phyloP scores from a whole-genome alignment of 495 filamentous ascomycete genomes.

The Parachaetomium inaequale region DNA sequence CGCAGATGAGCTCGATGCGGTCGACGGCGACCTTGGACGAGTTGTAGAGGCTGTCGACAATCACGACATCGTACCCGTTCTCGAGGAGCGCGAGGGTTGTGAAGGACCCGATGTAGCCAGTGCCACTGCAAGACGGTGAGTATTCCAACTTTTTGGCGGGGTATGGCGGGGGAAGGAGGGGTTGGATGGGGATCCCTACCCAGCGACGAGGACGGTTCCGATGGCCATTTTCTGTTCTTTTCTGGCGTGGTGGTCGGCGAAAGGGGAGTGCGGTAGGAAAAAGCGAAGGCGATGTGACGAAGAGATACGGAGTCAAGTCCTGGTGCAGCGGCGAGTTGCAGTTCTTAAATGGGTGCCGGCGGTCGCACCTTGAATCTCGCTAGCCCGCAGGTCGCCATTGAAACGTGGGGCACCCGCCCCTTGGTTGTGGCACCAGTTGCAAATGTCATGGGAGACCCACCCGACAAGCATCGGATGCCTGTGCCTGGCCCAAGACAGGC shows the following conservation, averaged over 20 bases:
- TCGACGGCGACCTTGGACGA: slow-evolving; percentile 83
- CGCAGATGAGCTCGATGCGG: slow-evolving; percentile 88
- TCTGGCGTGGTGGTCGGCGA: background rate
- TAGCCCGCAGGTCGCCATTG: slow-evolving; percentile 25
- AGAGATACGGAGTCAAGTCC: background rate
- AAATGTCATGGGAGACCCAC: background rate
- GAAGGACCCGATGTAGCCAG: slow-evolving; percentile 98
- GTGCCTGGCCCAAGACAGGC: background rate
- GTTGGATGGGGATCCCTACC: slow-evolving; percentile 54
- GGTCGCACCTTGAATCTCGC: slow-evolving; percentile 16
- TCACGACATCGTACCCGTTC: slow-evolving; percentile 92
- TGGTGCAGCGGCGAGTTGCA: slow-evolving; percentile 6
- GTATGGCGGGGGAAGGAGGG: slow-evolving; percentile 9
- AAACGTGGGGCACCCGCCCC: slow-evolving; percentile 24
- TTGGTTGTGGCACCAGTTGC: background rate
- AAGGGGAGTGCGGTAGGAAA: background rate
- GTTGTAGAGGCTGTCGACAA: slow-evolving; percentile 94
- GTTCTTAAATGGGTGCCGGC: background rate
- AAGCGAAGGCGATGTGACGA: slow-evolving; percentile 2
- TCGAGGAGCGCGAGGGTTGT: slow-evolving; percentile 87
- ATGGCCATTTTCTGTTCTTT: slow-evolving; percentile 55
- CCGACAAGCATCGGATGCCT: background rate
- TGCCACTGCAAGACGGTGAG: slow-evolving; percentile 62
- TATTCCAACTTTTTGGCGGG: slow-evolving; percentile 12
- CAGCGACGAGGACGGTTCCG: slow-evolving; percentile 85